phyloP scores from a whole-genome alignment of 805 yeast genomes.

The Wickerhamiella dianesei region DNA sequence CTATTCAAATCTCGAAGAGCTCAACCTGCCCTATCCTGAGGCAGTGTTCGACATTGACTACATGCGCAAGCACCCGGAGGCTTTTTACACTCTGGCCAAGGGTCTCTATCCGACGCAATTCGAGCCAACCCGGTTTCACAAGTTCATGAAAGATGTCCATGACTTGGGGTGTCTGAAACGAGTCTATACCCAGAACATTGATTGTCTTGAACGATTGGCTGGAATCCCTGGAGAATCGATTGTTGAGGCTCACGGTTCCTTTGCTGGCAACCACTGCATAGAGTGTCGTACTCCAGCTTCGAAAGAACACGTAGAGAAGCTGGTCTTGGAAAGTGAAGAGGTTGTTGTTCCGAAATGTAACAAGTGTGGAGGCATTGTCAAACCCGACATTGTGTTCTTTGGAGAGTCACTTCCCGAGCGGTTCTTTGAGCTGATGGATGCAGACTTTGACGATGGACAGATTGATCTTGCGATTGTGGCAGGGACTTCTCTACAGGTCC shows the following conservation, averaged over 20 bases:
- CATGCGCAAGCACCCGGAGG: slow-evolving; percentile 60
- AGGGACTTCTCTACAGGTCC: slow-evolving; percentile 81
- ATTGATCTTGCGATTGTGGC: slow-evolving; percentile 67
- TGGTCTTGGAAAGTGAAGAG: slow-evolving; percentile 9
- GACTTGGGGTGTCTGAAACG: slow-evolving; percentile 49
- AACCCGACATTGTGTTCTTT: slow-evolving; percentile 89
- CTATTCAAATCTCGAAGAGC: slow-evolving; percentile 56
- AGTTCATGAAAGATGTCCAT: slow-evolving; percentile 52
- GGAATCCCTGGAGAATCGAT: slow-evolving; percentile 53
- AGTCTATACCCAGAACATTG: slow-evolving; percentile 86
- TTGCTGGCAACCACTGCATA: slow-evolving; percentile 73
- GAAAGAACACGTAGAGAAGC: slow-evolving; percentile 14
- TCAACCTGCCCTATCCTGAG: slow-evolving; percentile 81
- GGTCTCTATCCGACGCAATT: slow-evolving; percentile 84
- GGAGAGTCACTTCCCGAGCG: slow-evolving; percentile 71
- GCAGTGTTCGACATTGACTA: slow-evolving; percentile 89
- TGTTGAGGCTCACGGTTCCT: slow-evolving; percentile 92
- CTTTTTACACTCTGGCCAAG: slow-evolving; percentile 71
- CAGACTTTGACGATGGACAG: slow-evolving; percentile 29
- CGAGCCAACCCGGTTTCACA: slow-evolving; percentile 71
- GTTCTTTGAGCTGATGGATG: slow-evolving; percentile 59
- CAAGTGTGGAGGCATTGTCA: slow-evolving; percentile 60
- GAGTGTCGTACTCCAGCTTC: slow-evolving; percentile 50
- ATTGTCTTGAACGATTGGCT: slow-evolving; percentile 76
- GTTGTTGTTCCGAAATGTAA: slow-evolving; percentile 34